Percentiles rank a stretch among this genome's conserved stretches.
Conservation (phyloP, 345 rosid species). For the Citrus inodora region DNA sequence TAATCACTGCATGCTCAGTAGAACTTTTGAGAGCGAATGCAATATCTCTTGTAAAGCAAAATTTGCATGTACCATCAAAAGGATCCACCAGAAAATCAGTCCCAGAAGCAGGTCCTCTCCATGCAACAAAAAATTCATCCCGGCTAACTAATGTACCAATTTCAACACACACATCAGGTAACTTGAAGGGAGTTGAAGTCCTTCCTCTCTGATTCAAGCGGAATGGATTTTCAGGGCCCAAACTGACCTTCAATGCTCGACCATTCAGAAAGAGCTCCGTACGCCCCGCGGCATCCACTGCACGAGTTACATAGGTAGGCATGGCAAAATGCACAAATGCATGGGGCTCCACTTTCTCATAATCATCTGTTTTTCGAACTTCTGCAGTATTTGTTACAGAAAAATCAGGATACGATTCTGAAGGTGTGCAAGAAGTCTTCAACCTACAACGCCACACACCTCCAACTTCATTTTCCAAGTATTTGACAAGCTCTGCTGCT, state of each 20-base stretch:
- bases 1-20: slow-evolving; percentile 47
- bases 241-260: slow-evolving; percentile 53
- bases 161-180: slow-evolving; percentile 55
- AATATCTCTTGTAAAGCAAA: slow-evolving; percentile 62
- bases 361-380: slow-evolving; percentile 30
- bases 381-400: slow-evolving; percentile 25
- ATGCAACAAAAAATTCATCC: slow-evolving; percentile 58
- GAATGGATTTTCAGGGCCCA: slow-evolving; percentile 72
- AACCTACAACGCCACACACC: slow-evolving; percentile 71
- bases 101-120: slow-evolving; percentile 61
- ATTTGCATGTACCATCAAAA: slow-evolving; percentile 68
- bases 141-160: slow-evolving; percentile 55
- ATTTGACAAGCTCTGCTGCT: slow-evolving; percentile 56
- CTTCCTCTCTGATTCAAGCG: slow-evolving; percentile 64
- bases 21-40: slow-evolving; percentile 62
- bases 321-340: slow-evolving; percentile 85
- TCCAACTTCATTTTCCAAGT: slow-evolving; percentile 57
- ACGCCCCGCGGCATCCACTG: slow-evolving; percentile 31
- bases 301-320: slow-evolving; percentile 34
- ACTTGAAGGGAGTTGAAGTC: slow-evolving; percentile 46
- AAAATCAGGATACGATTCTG: slow-evolving; percentile 69
- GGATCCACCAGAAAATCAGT: slow-evolving; percentile 80
- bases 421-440: slow-evolving; percentile 90
- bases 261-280: slow-evolving; percentile 39
- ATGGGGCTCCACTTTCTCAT: slow-evolving; percentile 68